Evolutionary conservation across 768 basidiomycete species (phyloP).

Genomic region (Cystofilobasidium ferigula): DNA sequence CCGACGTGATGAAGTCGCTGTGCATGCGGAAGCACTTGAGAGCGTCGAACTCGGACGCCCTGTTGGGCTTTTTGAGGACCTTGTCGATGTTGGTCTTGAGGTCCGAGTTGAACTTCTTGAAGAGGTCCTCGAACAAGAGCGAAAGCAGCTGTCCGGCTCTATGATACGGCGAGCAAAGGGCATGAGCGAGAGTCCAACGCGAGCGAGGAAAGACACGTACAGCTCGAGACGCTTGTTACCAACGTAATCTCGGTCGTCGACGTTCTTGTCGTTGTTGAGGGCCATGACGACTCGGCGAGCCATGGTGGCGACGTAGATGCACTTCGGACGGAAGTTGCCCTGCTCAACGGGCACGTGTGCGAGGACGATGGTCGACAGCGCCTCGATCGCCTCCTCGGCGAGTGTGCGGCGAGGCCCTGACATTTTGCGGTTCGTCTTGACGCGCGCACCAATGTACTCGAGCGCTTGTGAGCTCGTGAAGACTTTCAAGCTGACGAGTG

Average conservation of each 20-base stretch:
- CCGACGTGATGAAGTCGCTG: slow-evolving; percentile 89
- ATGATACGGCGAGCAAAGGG: not conserved
- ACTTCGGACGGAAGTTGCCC: slow-evolving; percentile 82
- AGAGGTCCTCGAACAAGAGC: slow-evolving; percentile 91
- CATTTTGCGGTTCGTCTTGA: slow-evolving; percentile 72
- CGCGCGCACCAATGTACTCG: slow-evolving; percentile 86
- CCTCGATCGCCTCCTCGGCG: slow-evolving; percentile 92
- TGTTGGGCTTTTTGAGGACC: slow-evolving; percentile 86
- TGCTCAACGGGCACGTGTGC: slow-evolving; percentile 88
- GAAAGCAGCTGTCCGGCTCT: slow-evolving; percentile 94
- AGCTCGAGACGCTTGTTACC: slow-evolving; percentile 97
- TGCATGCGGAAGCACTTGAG: slow-evolving; percentile 89
- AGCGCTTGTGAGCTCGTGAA: slow-evolving; percentile 88
- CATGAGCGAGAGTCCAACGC: not conserved
- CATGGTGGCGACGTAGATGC: slow-evolving; percentile 96
- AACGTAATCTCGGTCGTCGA: slow-evolving; percentile 97
- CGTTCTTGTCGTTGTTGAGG: slow-evolving; percentile 90
- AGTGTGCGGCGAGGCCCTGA: slow-evolving; percentile 54
- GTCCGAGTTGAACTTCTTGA: slow-evolving; percentile 96
- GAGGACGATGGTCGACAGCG: slow-evolving; percentile 90
- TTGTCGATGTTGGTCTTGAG: slow-evolving; percentile 93
- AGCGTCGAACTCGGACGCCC: slow-evolving; percentile 88
- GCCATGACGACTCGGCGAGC: slow-evolving; percentile 90
- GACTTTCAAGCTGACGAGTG: slow-evolving; percentile 40
- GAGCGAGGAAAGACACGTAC: slow-evolving; percentile 46